Percentiles rank a stretch among this genome's conserved stretches.
Conservation (phyloP, 2,329 filamentous ascomycete genomes). For the Ascochyta fabae region DNA sequence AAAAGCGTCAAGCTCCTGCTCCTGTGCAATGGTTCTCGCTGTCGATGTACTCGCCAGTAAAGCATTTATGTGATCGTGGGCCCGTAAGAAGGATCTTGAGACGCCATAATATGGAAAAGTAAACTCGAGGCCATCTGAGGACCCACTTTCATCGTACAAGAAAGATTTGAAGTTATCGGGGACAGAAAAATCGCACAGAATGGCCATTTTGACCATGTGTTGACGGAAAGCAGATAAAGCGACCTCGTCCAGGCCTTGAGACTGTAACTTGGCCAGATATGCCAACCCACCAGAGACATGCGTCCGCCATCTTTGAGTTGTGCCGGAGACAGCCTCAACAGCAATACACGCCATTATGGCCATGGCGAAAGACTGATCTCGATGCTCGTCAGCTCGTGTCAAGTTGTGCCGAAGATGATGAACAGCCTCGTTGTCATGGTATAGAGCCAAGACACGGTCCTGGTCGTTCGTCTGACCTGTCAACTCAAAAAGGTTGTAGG, state of each 20-base stretch:
- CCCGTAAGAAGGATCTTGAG: conserved; percentile 14
- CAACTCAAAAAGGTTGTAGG: conserved; percentile 20
- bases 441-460: conserved; percentile 14
- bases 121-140: conserved; percentile 16
- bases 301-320: conserved; percentile 21
- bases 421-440: conserved; percentile 18
- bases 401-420: conserved; percentile 19
- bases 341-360: conserved; percentile 22
- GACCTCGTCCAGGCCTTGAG: conserved; percentile 10
- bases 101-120: conserved; percentile 19
- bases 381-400: conserved; percentile 11
- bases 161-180: conserved; percentile 11
- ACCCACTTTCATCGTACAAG: conserved; percentile 11
- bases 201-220: conserved; percentile 22
- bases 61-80: conserved; percentile 12
- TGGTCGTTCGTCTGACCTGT: conserved; percentile 10
- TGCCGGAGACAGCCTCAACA: conserved; percentile 19
- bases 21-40: not conserved
- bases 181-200: conserved; percentile 14
- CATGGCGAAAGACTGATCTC: conserved; percentile 21
- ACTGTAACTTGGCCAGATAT: conserved; percentile 15
- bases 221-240: conserved; percentile 15
- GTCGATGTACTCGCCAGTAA: not conserved
- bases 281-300: conserved; percentile 19
- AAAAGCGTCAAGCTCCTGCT: conserved; percentile 15